phyloP scores from a whole-genome alignment of 1,284 basidiomycete genomes.

The Ustilago shanxiensis region DNA sequence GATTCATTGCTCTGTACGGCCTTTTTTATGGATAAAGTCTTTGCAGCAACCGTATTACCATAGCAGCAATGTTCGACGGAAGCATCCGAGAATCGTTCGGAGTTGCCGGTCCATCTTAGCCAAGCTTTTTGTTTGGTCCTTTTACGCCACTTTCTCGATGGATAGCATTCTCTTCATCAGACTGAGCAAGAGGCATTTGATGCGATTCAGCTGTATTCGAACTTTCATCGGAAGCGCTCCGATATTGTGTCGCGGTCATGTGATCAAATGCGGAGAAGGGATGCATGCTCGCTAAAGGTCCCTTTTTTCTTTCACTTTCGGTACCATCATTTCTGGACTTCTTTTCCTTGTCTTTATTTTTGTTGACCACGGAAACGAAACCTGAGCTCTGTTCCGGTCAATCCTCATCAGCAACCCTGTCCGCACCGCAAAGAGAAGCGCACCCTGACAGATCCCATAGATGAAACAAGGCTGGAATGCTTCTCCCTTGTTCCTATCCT shows the following conservation, averaged over 20 bases:
- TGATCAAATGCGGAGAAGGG: slow-evolving; percentile 10
- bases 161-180: background rate
- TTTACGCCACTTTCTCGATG: slow-evolving; percentile 16
- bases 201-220: background rate
- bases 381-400: background rate
- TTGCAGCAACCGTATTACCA: background rate
- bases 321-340: background rate
- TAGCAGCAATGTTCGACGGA: slow-evolving; percentile 26
- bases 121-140: background rate
- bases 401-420: background rate
- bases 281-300: background rate
- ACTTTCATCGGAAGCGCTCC: background rate
- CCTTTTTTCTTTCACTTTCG: slow-evolving; percentile 2
- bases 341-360: background rate
- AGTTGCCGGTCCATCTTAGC: slow-evolving; percentile 13
- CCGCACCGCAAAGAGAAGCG: background rate
- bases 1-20: background rate
- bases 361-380: background rate
- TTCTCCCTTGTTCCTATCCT: background rate
- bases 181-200: background rate
- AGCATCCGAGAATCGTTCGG: slow-evolving; percentile 33
- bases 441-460: background rate
- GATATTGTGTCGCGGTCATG: slow-evolving; percentile 22
- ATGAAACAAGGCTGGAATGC: slow-evolving; percentile 14
- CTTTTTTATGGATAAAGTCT: background rate